Evolutionary conservation across 805 yeast species (phyloP).

Genomic region (Sporopachydermia lactativora): DNA sequence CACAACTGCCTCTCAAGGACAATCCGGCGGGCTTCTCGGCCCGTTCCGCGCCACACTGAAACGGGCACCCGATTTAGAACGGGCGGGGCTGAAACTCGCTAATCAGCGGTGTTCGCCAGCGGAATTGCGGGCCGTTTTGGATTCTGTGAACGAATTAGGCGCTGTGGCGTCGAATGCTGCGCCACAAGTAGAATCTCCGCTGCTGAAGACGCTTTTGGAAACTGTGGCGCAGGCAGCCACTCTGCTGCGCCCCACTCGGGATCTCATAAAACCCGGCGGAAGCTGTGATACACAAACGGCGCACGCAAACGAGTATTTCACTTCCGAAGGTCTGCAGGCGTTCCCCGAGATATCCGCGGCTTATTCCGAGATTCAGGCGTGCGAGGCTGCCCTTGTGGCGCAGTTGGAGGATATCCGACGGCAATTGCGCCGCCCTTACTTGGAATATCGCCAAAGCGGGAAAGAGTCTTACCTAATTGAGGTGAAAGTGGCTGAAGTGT

Average conservation of each 20-base stretch:
- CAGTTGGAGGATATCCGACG: constrained; percentile 37
- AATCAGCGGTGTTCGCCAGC: constrained; percentile 44
- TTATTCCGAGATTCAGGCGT: constrained; percentile 17
- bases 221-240: constrained; percentile 18
- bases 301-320: constrained; percentile 14
- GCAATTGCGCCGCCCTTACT: constrained; percentile 38
- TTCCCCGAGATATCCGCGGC: neutral
- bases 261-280: constrained; percentile 11
- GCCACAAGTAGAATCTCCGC: constrained; percentile 18
- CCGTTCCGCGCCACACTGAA: constrained; percentile 16
- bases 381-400: constrained; percentile 32
- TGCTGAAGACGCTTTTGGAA: constrained; percentile 25
- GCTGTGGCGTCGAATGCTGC: constrained; percentile 18
- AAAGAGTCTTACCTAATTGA: constrained; percentile 68
- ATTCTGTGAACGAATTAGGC: constrained; percentile 26
- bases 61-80: constrained; percentile 41
- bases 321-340: constrained; percentile 7
- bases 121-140: constrained; percentile 43
- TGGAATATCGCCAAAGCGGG: constrained; percentile 39
- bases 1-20: constrained; percentile 7
- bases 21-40: constrained; percentile 14
- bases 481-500: constrained; percentile 44
- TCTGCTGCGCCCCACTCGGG: neutral
- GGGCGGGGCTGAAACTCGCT: constrained; percentile 41
- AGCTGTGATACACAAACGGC: constrained; percentile 12